These are phyloP conservation scores for Phoenix dactylifera DNA, from an alignment of 176 grass and related monocot genomes.

Conservation along the genomic window DNA sequence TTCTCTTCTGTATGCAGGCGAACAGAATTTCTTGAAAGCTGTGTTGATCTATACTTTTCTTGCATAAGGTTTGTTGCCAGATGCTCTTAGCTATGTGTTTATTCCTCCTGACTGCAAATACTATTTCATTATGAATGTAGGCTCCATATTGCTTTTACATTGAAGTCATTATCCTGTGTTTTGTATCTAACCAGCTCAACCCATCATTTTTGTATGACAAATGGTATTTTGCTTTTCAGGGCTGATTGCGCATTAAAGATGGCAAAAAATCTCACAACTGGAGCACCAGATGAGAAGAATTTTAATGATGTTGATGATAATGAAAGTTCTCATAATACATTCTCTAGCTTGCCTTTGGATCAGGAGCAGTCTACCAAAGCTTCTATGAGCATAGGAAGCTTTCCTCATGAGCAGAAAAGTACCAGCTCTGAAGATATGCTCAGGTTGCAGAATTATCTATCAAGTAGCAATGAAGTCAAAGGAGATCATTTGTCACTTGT, in stretches of 20 bases:
- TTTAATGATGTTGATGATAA: slow-evolving; percentile 53
- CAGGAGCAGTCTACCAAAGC: slow-evolving; percentile 73
- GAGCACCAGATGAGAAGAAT: slow-evolving; percentile 56
- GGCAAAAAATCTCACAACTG: slow-evolving; percentile 72
- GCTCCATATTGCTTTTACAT: too few relatives aligned
- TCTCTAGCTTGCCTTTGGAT: slow-evolving; percentile 67
- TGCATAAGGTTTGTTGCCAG: slow-evolving; percentile 72
- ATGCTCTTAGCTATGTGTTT: slow-evolving; percentile 4
- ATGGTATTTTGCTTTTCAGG: slow-evolving; percentile 20
- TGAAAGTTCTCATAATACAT: slow-evolving; percentile 60
- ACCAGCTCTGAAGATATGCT: slow-evolving; percentile 62
- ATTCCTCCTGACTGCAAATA: background rate
- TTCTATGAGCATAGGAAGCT: slow-evolving; percentile 56
- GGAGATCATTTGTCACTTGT: slow-evolving; percentile 28
- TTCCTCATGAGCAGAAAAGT: slow-evolving; percentile 83
- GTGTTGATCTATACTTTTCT: slow-evolving; percentile 97
- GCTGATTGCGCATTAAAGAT: slow-evolving; percentile 89
- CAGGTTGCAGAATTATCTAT: slow-evolving; percentile 30
- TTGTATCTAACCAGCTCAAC: too few relatives aligned
- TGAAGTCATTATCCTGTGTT: too few relatives aligned
- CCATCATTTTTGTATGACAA: too few relatives aligned
- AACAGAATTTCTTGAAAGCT: slow-evolving; percentile 80
- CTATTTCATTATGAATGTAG: too few relatives aligned
- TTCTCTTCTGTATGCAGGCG: slow-evolving; percentile 86
- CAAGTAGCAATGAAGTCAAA: slow-evolving; percentile 51